These are phyloP conservation scores for Blastobotrys chiropterorum DNA, from an alignment of 805 yeast genomes.

Conservation along the genomic window DNA sequence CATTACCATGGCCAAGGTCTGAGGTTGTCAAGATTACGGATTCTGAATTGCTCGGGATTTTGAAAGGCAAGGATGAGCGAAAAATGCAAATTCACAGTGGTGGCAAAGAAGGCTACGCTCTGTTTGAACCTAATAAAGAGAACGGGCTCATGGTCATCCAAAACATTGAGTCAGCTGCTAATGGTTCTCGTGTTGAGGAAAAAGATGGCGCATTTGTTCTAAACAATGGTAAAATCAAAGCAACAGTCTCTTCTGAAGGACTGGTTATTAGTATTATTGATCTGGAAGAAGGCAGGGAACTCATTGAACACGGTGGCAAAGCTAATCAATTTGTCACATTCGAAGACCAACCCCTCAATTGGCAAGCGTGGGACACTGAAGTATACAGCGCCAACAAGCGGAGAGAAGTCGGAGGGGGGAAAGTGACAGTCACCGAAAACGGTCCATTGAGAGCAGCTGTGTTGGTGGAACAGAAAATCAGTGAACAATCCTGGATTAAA, in stretches of 20 bases:
- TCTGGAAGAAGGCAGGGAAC: slow-evolving; percentile 50
- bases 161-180: slow-evolving; percentile 2
- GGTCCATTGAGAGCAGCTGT: slow-evolving; percentile 60
- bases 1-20: slow-evolving; percentile 59
- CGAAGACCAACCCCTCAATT: slow-evolving; percentile 84
- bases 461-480: slow-evolving; percentile 53
- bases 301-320: slow-evolving; percentile 63
- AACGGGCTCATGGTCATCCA: not conserved
- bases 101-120: not conserved
- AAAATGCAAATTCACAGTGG: not conserved
- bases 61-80: not conserved
- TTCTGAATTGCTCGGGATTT: slow-evolving; percentile 29
- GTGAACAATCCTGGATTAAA: slow-evolving; percentile 50
- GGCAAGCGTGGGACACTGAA: slow-evolving; percentile 98
- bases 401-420: slow-evolving; percentile 38
- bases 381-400: slow-evolving; percentile 74
- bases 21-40: too few species aligned
- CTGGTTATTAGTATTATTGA: slow-evolving; percentile 61
- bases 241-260: slow-evolving; percentile 52
- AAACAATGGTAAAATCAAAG: slow-evolving; percentile 55
- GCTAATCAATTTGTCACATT: slow-evolving; percentile 86
- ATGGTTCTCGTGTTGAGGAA: slow-evolving; percentile 33
- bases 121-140: not conserved
- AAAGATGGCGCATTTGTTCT: slow-evolving; percentile 43
- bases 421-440: slow-evolving; percentile 37